A percentile compares a stretch with the other conserved stretches of the same genome.
These are phyloP conservation scores for Baorangia bicolor DNA, from an alignment of 768 basidiomycete species.

Conservation along the genomic window DNA sequence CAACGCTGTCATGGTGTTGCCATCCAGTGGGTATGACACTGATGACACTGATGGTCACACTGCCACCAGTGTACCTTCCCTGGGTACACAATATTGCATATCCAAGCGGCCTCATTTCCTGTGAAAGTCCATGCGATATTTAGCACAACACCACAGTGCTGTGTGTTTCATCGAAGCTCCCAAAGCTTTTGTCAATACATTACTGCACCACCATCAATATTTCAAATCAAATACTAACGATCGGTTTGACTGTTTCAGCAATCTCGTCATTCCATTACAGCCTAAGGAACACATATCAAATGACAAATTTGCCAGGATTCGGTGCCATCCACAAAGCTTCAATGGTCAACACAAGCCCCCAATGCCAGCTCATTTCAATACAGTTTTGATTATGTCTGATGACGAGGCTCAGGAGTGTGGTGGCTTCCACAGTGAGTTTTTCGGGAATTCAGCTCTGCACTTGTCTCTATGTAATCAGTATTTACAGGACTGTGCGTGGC, in stretches of 20 bases:
- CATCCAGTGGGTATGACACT: neutral
- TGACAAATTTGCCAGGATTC: neutral
- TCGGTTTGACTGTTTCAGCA: neutral
- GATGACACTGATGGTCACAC: no score
- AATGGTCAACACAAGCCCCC: neutral
- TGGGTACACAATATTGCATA: no score
- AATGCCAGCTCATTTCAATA: neutral
- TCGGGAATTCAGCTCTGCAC: no score
- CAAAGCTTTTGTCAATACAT: neutral
- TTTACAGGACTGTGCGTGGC: no score
- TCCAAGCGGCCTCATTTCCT: neutral
- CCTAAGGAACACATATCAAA: neutral
- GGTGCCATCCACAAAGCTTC: neutral
- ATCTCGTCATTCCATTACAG: neutral
- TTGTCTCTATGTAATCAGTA: no score
- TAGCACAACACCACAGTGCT: neutral
- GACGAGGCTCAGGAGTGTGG: no score
- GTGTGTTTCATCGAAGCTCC: no score
- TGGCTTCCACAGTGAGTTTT: no score
- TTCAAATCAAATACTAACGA: neutral
- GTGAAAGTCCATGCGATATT: rapidly evolving
- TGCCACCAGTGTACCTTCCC: no score
- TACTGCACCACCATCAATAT: rapidly evolving
- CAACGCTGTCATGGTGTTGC: no score
- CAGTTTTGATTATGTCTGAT: neutral